A percentile compares a stretch with the other conserved stretches of the same genome.
phyloP scores from a whole-genome alignment of 192 early-diverging fungal species.

The Dissophora globulifera region DNA sequence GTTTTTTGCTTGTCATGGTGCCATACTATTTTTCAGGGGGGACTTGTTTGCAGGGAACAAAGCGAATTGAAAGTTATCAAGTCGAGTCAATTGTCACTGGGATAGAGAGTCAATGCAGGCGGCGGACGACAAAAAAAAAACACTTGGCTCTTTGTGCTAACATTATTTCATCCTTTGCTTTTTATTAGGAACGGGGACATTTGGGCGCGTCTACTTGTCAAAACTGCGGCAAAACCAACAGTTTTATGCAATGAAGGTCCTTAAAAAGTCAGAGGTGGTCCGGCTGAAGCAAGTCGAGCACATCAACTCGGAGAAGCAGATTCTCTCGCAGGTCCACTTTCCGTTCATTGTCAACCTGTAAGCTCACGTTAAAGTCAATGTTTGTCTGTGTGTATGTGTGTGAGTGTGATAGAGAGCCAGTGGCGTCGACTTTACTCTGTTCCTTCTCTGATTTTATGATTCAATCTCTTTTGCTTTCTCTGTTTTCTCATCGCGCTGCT shows the following conservation, averaged over 20 bases:
- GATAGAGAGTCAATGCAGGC: background rate
- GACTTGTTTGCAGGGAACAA: background rate
- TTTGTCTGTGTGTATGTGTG: too few relatives aligned
- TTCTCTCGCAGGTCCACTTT: conserved; percentile 74
- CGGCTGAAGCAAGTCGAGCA: conserved; percentile 89
- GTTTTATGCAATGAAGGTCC: conserved; percentile 88
- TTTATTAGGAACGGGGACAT: conserved; percentile 91
- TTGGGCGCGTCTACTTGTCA: conserved; percentile 93
- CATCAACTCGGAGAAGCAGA: conserved; percentile 86
- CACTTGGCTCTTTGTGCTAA: background rate
- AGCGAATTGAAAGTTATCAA: too few relatives aligned
- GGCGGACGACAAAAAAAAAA: background rate
- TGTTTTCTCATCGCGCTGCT: too few relatives aligned
- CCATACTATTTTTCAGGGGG: background rate
- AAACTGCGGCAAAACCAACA: conserved; percentile 71
- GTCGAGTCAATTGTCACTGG: too few relatives aligned
- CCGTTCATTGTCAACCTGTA: conserved; percentile 87
- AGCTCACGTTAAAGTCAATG: too few relatives aligned
- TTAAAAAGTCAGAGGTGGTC: conserved; percentile 85
- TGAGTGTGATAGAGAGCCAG: too few relatives aligned
- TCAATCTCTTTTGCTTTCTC: too few relatives aligned
- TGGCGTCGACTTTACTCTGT: too few relatives aligned
- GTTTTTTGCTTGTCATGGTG: background rate
- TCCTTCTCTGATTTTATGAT: too few relatives aligned
- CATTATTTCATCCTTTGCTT: background rate